Evolutionary conservation across 352 stramenopile species (phyloP).

Genomic region (Pythium guiyangense): DNA sequence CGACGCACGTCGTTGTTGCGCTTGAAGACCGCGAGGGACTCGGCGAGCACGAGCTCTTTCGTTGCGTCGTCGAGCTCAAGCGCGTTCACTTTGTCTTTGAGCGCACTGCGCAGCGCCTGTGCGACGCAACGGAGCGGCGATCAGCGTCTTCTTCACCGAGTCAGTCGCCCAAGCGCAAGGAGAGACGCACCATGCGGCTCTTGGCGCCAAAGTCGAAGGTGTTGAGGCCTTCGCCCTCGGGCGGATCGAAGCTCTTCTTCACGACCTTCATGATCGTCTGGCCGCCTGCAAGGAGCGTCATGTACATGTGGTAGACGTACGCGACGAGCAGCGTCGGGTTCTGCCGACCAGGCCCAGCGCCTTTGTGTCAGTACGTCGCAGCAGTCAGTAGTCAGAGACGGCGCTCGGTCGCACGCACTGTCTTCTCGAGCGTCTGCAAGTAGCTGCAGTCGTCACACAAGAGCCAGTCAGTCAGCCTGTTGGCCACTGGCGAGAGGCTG

Average conservation of each 20-base stretch:
- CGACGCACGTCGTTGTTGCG: conserved; percentile 66
- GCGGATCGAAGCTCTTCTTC: conserved; percentile 44
- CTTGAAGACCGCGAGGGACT: conserved; percentile 53
- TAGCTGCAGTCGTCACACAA: conserved; percentile 19
- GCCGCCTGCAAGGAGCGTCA: conserved; percentile 54
- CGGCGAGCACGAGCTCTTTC: conserved; percentile 40
- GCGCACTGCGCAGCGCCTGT: conserved; percentile 35
- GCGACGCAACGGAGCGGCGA: background rate
- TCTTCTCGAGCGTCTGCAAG: conserved; percentile 47
- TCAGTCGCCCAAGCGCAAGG: too few species aligned
- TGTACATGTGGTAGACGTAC: conserved; percentile 79
- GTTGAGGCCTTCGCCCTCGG: conserved; percentile 38
- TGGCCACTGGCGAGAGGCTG: background rate
- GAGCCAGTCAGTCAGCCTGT: background rate
- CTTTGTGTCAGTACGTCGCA: background rate
- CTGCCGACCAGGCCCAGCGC: conserved; percentile 8
- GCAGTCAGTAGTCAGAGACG: background rate
- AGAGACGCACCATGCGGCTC: conserved; percentile 32
- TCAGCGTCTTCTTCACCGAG: background rate
- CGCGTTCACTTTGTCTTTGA: conserved; percentile 64
- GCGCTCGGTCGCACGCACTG: conserved; percentile 17
- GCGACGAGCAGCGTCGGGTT: conserved; percentile 53
- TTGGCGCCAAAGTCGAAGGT: conserved; percentile 50
- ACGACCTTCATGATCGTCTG: conserved; percentile 67
- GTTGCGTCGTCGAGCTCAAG: conserved; percentile 34